Evolutionary conservation across 2,329 filamentous ascomycete species (phyloP), one percentile per base, ranked within the genome.

Genomic region (Penicillium sp.): DNA sequence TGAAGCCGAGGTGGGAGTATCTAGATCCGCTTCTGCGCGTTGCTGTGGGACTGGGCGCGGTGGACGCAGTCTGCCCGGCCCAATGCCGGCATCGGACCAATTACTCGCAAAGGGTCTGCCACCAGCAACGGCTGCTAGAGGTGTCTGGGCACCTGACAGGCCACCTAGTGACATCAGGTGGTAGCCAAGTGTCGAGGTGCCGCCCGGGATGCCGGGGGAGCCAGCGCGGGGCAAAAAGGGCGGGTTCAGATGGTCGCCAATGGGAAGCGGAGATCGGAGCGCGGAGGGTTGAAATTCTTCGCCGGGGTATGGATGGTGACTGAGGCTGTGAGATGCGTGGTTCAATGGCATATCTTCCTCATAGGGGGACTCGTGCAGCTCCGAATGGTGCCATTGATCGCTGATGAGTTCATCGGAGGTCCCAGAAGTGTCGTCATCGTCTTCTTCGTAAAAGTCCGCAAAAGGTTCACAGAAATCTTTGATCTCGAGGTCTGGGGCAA

Each of bases 401-500:
- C 54, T 52, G 31, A 47, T 56, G 39, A 66, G 57, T 42, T 65
- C 66, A 35, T 67, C 66, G 1, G 66, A 68, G 10, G 61, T 56
- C n/a, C 65, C 66, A 11, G 68, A 70, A 11, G 60, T 51, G 16
- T 65, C 77, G 31, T 79, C 78, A 22, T 80, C 75, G 18, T 79
- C 78, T 49, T 86, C 85, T 29, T 96, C 93, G 74, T 98, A 98
- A 65, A 98, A 98, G 62, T 98, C 93, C 0, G 89, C 85, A 48
- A 97, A 78, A 1, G 93, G 93, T 66, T 98, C 90, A 59, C 91
- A 94, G 51, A 98, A 90, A 68, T 97, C 93, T 71, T 96, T 97
- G 61, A 98, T 84, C 64, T 94, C 89, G 34, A 98, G 80, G 58
- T 87, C 80, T 1, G 93, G 93, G 31, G 87, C 77, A 40, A 91